phyloP scores from a whole-genome alignment of 805 yeast genomes.

The Metschnikowia koreensis region DNA sequence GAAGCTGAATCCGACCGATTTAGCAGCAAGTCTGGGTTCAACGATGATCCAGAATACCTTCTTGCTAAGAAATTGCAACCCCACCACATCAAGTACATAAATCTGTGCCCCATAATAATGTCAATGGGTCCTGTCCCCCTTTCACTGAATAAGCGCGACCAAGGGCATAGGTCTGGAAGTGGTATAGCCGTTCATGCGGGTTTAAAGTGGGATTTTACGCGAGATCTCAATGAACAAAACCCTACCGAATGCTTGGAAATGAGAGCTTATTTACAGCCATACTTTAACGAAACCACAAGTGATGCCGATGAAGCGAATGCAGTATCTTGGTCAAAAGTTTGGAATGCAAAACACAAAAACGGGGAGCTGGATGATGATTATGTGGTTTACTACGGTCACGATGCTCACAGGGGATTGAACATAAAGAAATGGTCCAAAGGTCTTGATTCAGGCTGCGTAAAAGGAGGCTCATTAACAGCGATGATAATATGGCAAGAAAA shows the following conservation, averaged over 20 bases:
- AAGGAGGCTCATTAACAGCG: conserved; percentile 69
- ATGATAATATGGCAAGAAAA: conserved; percentile 42
- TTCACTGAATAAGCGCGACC: conserved; percentile 23
- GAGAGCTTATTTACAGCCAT: conserved; percentile 65
- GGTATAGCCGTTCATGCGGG: conserved; percentile 84
- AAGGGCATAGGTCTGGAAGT: conserved; percentile 27
- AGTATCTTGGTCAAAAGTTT: conserved; percentile 57
- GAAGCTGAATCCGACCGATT: background rate
- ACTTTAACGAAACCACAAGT: conserved; percentile 57
- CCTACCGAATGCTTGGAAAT: conserved; percentile 66
- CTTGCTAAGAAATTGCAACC: conserved; percentile 57
- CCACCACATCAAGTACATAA: conserved; percentile 58
- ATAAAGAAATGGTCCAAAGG: conserved; percentile 69
- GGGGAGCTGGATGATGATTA: conserved; percentile 28
- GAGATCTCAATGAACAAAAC: conserved; percentile 51
- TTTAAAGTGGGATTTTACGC: conserved; percentile 58
- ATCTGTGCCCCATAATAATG: conserved; percentile 62
- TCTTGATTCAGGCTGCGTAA: conserved; percentile 77
- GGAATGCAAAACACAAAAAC: conserved; percentile 46
- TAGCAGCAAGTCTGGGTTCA: conserved; percentile 17
- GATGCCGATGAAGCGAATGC: conserved; percentile 35
- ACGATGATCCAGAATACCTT: conserved; percentile 36
- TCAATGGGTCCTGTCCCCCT: conserved; percentile 60
- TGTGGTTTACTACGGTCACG: conserved; percentile 82
- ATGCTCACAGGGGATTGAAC: conserved; percentile 74